These are phyloP conservation scores for Talaromyces sp. DNA, from an alignment of 2,329 filamentous ascomycete genomes.

Conservation along the genomic window DNA sequence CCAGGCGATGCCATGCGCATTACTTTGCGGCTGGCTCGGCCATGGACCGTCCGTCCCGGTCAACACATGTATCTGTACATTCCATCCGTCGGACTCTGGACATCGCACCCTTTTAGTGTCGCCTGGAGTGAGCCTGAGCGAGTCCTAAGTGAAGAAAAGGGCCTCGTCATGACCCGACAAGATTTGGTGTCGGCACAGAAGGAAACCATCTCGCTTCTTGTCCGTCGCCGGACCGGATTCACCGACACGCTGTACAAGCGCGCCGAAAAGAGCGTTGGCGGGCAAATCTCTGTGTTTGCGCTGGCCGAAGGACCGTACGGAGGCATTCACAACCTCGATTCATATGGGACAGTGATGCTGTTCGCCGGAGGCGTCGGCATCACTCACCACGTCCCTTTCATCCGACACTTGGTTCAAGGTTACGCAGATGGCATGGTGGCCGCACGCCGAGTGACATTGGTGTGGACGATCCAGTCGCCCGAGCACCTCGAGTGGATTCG, in stretches of 20 bases:
- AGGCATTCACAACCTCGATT: conserved; percentile 76
- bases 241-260: conserved; percentile 74
- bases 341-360: conserved; percentile 85
- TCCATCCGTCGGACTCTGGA: conserved; percentile 60
- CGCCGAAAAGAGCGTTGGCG: conserved; percentile 51
- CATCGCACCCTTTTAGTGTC: conserved; percentile 73
- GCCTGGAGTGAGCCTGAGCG: conserved; percentile 63
- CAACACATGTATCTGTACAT: conserved; percentile 73
- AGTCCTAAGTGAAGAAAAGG: conserved; percentile 38
- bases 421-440: conserved; percentile 68
- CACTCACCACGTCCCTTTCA: conserved; percentile 87
- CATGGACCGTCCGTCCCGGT: conserved; percentile 62
- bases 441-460: conserved; percentile 72
- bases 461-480: conserved; percentile 89
- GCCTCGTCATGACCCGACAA: conserved; percentile 41
- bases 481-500: conserved; percentile 91
- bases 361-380: conserved; percentile 93
- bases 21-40: conserved; percentile 63
- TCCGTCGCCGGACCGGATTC: conserved; percentile 82
- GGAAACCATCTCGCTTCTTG: conserved; percentile 69
- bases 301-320: conserved; percentile 88
- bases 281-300: conserved; percentile 59
- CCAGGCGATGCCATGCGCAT: conserved; percentile 66
- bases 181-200: conserved; percentile 48
- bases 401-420: conserved; percentile 68